Conservation (phyloP, 2,329 filamentous ascomycete species). For the Alternaria arborescens region DNA sequence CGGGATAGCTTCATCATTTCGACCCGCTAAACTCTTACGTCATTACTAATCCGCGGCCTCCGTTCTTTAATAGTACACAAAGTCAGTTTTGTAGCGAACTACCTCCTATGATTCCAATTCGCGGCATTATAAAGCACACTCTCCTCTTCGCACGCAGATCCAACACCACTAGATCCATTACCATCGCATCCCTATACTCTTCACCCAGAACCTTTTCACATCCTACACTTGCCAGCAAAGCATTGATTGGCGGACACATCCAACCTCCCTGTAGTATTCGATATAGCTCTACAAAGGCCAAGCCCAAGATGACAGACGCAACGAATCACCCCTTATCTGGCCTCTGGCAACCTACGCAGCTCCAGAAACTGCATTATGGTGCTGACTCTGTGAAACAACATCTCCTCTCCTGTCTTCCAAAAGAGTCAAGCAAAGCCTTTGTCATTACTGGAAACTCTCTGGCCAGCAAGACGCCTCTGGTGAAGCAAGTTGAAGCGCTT, state of each 20-base stretch:
- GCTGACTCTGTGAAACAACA: slow-evolving; percentile 57
- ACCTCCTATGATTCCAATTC: not conserved
- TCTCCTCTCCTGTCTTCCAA: slow-evolving; percentile 57
- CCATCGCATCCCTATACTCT: not conserved
- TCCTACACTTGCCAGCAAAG: not conserved
- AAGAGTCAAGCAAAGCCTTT: slow-evolving; percentile 61
- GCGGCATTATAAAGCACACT: not conserved
- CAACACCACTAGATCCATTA: not conserved
- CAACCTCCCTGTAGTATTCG: not conserved
- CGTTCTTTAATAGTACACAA: not conserved
- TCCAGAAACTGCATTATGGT: slow-evolving; percentile 62
- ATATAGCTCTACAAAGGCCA: slow-evolving; percentile 14
- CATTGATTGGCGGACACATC: not conserved
- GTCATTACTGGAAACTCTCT: slow-evolving; percentile 65
- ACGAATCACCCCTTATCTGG: slow-evolving; percentile 57
- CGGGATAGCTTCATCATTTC: slow-evolving; percentile 9
- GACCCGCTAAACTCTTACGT: slow-evolving; percentile 14
- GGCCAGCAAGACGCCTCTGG: slow-evolving; percentile 62
- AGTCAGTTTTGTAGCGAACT: not conserved
- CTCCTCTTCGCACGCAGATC: not conserved
- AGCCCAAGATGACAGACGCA: slow-evolving; percentile 52
- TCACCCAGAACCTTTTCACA: too few species aligned
- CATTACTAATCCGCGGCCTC: slow-evolving; percentile 12
- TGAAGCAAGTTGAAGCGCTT: slow-evolving; percentile 60
- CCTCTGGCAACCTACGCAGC: slow-evolving; percentile 61